Evolutionary conservation across 2,329 filamentous ascomycete species (phyloP), one percentile per base, ranked within the genome.

Genomic region (Trichoderma breve): DNA sequence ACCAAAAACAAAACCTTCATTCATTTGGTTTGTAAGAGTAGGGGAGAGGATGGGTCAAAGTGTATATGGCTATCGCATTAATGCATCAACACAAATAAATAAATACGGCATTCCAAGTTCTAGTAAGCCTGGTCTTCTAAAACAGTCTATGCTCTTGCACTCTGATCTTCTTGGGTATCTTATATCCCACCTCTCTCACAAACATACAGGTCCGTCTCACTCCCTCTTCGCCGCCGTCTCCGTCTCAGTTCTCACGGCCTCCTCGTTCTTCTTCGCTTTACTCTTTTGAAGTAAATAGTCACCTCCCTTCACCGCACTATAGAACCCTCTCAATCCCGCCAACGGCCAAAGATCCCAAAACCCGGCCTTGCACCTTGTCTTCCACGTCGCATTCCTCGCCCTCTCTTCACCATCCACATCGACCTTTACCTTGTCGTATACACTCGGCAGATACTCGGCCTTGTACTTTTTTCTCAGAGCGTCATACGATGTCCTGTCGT

Each of bases 361-460:
- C 6, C 6, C 75, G 3, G 77, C 74, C 73, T 80, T 81, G 6
- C 81, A 72, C 6, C 76, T 69, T 3, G 76, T 75, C 69, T 77
- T 77, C 73, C 83, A 78, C 43, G 82, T 80, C n/a, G 78, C 78
- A 2, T 73, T 75, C 73, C 79, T 76, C 47, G 74, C 78, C 15
- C 74, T 76, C 39, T 78, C 78, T 39, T 82, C 80, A 1, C 76
- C 79, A 1, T 81, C 80, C 4, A 83, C 78, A 47, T 84, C 83
- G 0, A 87, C 86, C 75, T 86, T 87, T 28, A 92, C 89, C 81
- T 93, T 93, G 75, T 93, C 89, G 73, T 89, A 92, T 2, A 92
- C 89, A 34, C 83, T 89, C 0, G 89, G 90, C 73, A 93, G 77
- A 62, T 87, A 85, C 1, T 81, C 81, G 0, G 91, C 91, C 5